A percentile compares a stretch with the other conserved stretches of the same genome.
phyloP scores from a whole-genome alignment of 768 basidiomycete species.

The Lyophyllum shimeji region DNA sequence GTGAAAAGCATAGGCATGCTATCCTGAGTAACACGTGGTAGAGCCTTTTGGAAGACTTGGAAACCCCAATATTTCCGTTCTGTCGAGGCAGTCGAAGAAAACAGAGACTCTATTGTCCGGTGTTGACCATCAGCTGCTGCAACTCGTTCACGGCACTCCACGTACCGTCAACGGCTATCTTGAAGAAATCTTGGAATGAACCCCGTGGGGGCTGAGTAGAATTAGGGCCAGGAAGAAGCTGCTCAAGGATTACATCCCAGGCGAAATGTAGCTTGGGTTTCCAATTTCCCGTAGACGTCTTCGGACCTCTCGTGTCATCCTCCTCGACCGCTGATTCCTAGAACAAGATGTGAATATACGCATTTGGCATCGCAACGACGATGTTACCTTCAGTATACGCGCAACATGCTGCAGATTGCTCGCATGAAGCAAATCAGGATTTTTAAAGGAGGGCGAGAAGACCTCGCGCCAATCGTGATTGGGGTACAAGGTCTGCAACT shows the following conservation, averaged over 20 bases:
- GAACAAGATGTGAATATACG: conserved; percentile 5
- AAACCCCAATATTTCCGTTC: conserved; percentile 98
- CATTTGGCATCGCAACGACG: background rate
- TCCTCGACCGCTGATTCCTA: conserved; percentile 63
- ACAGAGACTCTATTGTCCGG: conserved; percentile 69
- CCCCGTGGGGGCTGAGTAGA: conserved; percentile 42
- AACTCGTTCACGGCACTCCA: background rate
- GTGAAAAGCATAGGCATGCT: conserved; percentile 89
- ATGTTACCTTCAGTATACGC: conserved; percentile 72
- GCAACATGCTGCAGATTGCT: conserved; percentile 76
- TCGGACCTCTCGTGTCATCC: conserved; percentile 48
- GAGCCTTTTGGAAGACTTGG: conserved; percentile 79
- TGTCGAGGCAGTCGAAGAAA: conserved; percentile 78
- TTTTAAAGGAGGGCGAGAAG: conserved; percentile 76
- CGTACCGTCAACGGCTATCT: conserved; percentile 87
- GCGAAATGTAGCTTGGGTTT: conserved; percentile 91
- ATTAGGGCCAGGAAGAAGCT: conserved; percentile 55
- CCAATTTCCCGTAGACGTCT: conserved; percentile 63
- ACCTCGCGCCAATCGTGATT: conserved; percentile 66
- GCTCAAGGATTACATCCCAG: conserved; percentile 83
- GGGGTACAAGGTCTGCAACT: conserved; percentile 61
- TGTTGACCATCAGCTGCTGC: conserved; percentile 5
- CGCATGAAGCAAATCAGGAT: conserved; percentile 61
- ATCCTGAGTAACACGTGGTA: conserved; percentile 61
- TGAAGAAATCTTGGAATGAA: conserved; percentile 89